These are phyloP conservation scores for Anthracocystis walkeri DNA, from an alignment of 1,284 basidiomycete species.

Conservation along the genomic window DNA sequence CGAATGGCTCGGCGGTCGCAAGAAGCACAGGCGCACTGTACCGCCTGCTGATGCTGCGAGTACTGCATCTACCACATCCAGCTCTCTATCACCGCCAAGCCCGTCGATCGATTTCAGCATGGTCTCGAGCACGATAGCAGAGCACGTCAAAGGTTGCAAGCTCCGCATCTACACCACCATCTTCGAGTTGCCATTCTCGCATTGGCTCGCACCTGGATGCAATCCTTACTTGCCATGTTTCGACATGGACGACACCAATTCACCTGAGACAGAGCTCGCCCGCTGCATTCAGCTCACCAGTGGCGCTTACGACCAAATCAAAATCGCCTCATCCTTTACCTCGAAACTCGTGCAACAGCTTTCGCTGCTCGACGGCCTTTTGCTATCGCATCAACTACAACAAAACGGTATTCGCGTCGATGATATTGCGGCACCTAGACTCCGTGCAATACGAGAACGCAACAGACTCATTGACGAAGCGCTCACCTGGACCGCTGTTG, in stretches of 20 bases:
- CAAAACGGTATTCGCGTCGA: slow-evolving; percentile 3
- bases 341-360: slow-evolving; percentile 6
- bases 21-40: neutral
- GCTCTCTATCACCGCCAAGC: neutral
- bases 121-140: neutral
- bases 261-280: slow-evolving; percentile 1
- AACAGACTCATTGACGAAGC: slow-evolving; percentile 12
- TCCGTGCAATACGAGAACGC: slow-evolving; percentile 7
- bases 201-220: slow-evolving; percentile 17
- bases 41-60: neutral
- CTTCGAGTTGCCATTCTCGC: slow-evolving; percentile 17
- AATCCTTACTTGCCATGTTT: slow-evolving; percentile 13
- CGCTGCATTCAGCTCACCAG: slow-evolving; percentile 7
- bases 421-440: neutral
- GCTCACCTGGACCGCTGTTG: slow-evolving; percentile 9
- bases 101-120: slow-evolving; percentile 6
- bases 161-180: slow-evolving; percentile 5
- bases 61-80: too few species aligned
- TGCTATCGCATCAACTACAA: slow-evolving; percentile 1
- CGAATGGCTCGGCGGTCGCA: slow-evolving; percentile 5
- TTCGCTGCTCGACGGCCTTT: slow-evolving; percentile 9
- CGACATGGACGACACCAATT: neutral
- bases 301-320: slow-evolving; percentile 3
- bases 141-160: slow-evolving; percentile 11
- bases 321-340: neutral